Conservation (phyloP, 768 basidiomycete species). For the Russula vinacea region DNA sequence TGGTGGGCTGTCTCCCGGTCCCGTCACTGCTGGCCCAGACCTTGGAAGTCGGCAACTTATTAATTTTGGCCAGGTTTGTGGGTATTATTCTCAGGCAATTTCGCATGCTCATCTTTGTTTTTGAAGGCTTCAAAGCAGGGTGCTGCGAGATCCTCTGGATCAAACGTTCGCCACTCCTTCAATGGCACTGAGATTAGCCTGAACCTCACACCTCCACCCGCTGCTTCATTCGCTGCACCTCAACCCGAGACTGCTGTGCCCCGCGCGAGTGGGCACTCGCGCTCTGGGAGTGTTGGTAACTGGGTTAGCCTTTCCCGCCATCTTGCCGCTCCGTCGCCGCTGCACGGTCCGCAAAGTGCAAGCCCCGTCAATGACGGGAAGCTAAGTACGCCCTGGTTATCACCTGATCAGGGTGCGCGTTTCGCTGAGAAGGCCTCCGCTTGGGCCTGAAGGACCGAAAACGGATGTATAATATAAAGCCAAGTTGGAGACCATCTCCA, state of each 20-base stretch:
- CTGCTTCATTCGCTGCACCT: constrained; percentile 42
- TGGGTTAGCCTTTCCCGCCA: constrained; percentile 65
- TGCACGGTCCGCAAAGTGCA: constrained; percentile 48
- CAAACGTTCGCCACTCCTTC: constrained; percentile 67
- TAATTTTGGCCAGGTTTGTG: constrained; percentile 62
- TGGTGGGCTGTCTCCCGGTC: constrained; percentile 67
- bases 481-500: constrained; percentile 1
- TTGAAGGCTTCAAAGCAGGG: constrained; percentile 40
- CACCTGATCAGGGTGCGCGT: constrained; percentile 35
- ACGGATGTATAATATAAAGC: constrained; percentile 10
- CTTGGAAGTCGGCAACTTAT: constrained; percentile 78
- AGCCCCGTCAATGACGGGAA: constrained; percentile 58
- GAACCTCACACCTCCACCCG: constrained; percentile 55
- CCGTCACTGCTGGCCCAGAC: constrained; percentile 82
- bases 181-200: constrained; percentile 66
- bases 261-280: constrained; percentile 63
- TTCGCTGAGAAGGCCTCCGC: constrained; percentile 61
- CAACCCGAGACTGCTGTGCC: constrained; percentile 42
- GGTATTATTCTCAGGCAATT: neutral
- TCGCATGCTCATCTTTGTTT: constrained; percentile 17
- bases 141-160: constrained; percentile 41
- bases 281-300: constrained; percentile 78
- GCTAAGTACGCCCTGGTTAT: constrained; percentile 57
- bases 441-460: constrained; percentile 35
- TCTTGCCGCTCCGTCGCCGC: constrained; percentile 48